Conservation (phyloP, 2,329 filamentous ascomycete species). For the Trichoderma harzianum region DNA sequence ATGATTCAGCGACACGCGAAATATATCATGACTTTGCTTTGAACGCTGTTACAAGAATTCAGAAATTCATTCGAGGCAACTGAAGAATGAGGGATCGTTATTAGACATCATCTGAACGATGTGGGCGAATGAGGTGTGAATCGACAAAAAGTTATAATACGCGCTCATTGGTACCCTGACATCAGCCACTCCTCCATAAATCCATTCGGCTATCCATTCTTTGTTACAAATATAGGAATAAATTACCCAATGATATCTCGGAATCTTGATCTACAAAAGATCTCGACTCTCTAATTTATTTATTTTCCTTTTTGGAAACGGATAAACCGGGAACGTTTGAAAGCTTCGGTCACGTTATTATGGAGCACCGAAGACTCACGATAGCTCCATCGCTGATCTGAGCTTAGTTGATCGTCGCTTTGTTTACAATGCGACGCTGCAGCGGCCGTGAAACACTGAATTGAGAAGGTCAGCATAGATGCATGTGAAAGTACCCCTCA, state of each 20-base stretch:
- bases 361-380: neutral
- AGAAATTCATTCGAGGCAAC: too few species aligned
- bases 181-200: neutral
- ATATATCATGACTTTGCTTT: too few species aligned
- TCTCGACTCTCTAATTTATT: neutral
- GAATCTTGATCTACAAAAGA: neutral
- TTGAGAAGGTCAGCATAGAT: slow-evolving; percentile 10
- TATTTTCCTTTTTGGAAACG: neutral
- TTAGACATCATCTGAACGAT: neutral
- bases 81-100: too few species aligned
- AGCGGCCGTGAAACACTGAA: neutral
- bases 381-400: neutral
- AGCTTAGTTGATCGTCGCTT: neutral
- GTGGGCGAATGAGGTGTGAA: neutral
- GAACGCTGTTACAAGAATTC: too few species aligned
- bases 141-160: neutral
- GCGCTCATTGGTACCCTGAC: neutral
- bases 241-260: neutral
- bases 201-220: neutral
- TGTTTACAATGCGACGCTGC: neutral
- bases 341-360: neutral
- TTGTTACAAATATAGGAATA: neutral
- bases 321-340: neutral
- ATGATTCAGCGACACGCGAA: too few species aligned
- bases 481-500: neutral